phyloP scores from a whole-genome alignment of 23 red algal species.

The Gracilaria vermiculophylla region DNA sequence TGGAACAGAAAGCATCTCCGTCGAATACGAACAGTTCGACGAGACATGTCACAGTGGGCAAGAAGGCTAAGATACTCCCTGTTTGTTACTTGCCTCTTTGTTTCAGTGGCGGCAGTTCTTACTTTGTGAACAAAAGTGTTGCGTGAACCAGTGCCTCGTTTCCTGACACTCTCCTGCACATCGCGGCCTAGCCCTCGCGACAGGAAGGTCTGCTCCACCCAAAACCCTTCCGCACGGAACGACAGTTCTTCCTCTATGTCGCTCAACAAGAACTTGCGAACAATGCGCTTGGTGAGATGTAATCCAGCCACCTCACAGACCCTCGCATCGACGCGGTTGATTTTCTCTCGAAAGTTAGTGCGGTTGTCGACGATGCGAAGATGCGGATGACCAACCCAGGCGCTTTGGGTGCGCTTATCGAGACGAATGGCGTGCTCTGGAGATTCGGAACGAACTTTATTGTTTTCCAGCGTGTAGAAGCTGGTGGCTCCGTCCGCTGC shows the following conservation, averaged over 20 bases:
- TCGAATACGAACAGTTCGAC: slow-evolving; percentile 47
- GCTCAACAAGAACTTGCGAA: slow-evolving; percentile 69
- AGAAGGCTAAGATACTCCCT: slow-evolving; percentile 67
- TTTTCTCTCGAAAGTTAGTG: slow-evolving; percentile 76
- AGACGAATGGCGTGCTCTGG: slow-evolving; percentile 53
- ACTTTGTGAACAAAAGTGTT: slow-evolving; percentile 69
- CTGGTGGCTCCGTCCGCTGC: slow-evolving; percentile 72
- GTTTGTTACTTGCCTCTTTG: slow-evolving; percentile 60
- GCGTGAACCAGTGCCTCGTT: slow-evolving; percentile 50
- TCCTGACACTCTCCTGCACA: slow-evolving; percentile 70
- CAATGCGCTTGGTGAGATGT: slow-evolving; percentile 45
- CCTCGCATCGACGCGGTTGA: slow-evolving; percentile 57
- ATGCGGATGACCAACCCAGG: slow-evolving; percentile 82
- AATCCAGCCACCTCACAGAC: slow-evolving; percentile 75
- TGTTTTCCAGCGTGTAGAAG: slow-evolving; percentile 65
- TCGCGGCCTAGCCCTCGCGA: background rate
- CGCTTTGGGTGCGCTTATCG: slow-evolving; percentile 49
- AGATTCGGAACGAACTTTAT: slow-evolving; percentile 59
- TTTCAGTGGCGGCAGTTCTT: slow-evolving; percentile 42
- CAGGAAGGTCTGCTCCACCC: slow-evolving; percentile 78
- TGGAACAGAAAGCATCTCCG: slow-evolving; percentile 69
- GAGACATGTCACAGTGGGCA: slow-evolving; percentile 39
- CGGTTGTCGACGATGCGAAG: slow-evolving; percentile 77
- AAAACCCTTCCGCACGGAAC: slow-evolving; percentile 48
- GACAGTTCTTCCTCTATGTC: slow-evolving; percentile 6